phyloP scores from a whole-genome alignment of 495 filamentous ascomycete species.

The Aspergillus bridgeri region DNA sequence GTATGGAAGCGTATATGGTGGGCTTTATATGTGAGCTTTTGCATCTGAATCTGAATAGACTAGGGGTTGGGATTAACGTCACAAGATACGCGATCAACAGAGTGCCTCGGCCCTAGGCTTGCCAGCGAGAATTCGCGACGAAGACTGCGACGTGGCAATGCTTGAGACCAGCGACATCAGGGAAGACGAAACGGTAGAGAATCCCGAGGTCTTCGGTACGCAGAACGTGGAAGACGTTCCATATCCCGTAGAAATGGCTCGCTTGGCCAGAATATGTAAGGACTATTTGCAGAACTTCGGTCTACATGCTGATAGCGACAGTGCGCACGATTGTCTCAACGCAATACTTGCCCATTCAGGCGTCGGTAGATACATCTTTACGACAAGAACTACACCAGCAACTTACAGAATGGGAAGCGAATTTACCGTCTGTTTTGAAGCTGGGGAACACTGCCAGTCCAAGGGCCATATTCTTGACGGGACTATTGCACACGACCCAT shows the following conservation, averaged over 20 bases:
- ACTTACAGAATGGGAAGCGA: conserved; percentile 34
- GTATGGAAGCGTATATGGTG: conserved; percentile 49
- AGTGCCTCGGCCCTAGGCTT: conserved; percentile 38
- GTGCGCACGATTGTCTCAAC: conserved; percentile 41
- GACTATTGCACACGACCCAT: conserved; percentile 44
- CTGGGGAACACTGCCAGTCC: conserved; percentile 23
- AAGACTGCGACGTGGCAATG: conserved; percentile 44
- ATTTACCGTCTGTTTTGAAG: conserved; percentile 32
- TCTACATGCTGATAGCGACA: conserved; percentile 10
- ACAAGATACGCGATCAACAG: conserved; percentile 41
- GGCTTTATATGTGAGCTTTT: conserved; percentile 41
- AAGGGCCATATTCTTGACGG: conserved; percentile 34
- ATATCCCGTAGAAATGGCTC: conserved; percentile 44
- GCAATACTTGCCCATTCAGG: conserved; percentile 38
- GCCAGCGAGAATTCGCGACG: conserved; percentile 42
- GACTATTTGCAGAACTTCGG: neutral
- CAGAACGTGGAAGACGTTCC: conserved; percentile 29
- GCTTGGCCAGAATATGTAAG: conserved; percentile 39
- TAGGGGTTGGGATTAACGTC: neutral
- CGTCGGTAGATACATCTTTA: conserved; percentile 23
- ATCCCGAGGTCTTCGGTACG: conserved; percentile 26
- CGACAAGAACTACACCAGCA: conserved; percentile 29
- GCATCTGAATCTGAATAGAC: no score
- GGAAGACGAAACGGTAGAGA: conserved; percentile 25
- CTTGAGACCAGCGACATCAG: conserved; percentile 36